These are phyloP conservation scores for Spathaspora boniae DNA, from an alignment of 805 yeast species.

Conservation along the genomic window DNA sequence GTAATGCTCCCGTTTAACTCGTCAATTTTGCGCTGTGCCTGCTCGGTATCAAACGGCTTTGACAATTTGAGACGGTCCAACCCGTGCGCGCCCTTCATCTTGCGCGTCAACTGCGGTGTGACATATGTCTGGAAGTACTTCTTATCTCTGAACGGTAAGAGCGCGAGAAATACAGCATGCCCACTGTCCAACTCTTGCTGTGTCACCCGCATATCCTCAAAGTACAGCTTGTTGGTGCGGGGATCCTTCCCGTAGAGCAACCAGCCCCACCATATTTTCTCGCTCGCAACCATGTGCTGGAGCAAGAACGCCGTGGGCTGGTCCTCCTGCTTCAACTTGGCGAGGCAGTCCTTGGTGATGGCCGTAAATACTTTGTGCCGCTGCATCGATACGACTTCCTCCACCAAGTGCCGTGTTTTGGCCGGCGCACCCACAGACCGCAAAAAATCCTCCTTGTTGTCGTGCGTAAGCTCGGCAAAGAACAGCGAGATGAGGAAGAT, in stretches of 20 bases:
- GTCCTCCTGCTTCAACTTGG: constrained; percentile 20
- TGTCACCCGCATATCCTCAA: constrained; percentile 19
- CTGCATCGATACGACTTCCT: constrained; percentile 19
- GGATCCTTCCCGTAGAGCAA: constrained; percentile 34
- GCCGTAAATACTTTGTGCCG: constrained; percentile 12
- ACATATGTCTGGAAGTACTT: constrained; percentile 39
- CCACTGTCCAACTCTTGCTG: constrained; percentile 19
- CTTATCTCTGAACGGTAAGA: constrained; percentile 29
- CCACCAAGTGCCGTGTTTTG: constrained; percentile 34
- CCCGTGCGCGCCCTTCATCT: constrained; percentile 25
- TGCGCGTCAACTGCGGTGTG: constrained; percentile 41
- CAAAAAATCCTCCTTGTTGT: constrained; percentile 21
- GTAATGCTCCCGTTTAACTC: constrained; percentile 7
- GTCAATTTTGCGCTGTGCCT: constrained; percentile 12
- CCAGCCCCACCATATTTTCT: constrained; percentile 40
- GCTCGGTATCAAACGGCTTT: constrained; percentile 5
- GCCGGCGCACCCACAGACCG: constrained; percentile 21
- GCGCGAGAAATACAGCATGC: constrained; percentile 14
- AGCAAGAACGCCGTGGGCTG: constrained; percentile 23
- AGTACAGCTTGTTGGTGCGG: constrained; percentile 25
- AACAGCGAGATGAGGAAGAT: constrained; percentile 25
- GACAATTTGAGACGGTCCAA: constrained; percentile 3
- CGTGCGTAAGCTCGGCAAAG: constrained; percentile 24
- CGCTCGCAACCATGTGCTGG: constrained; percentile 24
- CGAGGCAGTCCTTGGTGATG: constrained; percentile 26